phyloP scores from a whole-genome alignment of 2,329 filamentous ascomycete species.

The Cladosporium sp. region DNA sequence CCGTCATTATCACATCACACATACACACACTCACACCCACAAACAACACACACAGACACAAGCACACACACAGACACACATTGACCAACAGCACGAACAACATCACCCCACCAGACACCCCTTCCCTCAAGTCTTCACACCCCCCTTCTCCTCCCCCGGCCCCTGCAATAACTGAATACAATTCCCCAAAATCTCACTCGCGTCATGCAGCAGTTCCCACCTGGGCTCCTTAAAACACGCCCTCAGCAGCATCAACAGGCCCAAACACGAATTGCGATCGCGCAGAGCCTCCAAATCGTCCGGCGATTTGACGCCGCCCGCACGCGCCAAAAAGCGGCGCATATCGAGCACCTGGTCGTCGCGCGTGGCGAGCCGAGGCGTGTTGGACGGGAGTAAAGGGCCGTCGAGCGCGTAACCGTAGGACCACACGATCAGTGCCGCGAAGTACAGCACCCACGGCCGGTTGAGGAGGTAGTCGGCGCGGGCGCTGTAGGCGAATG shows the following conservation, averaged over 20 bases:
- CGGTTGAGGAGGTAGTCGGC: constrained; percentile 88
- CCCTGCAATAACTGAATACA: constrained; percentile 63
- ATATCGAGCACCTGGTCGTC: constrained; percentile 72
- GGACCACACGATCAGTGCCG: constrained; percentile 87
- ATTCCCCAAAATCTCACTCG: constrained; percentile 71
- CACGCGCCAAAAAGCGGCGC: constrained; percentile 69
- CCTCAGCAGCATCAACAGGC: constrained; percentile 74
- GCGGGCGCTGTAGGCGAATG: constrained; percentile 66
- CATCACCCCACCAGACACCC: too few relatives aligned
- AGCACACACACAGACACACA: too few relatives aligned
- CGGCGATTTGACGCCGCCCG: constrained; percentile 68
- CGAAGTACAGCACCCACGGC: constrained; percentile 94
- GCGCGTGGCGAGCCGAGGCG: constrained; percentile 53
- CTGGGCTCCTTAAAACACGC: constrained; percentile 77
- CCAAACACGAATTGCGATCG: constrained; percentile 78
- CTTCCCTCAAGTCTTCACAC: background rate
- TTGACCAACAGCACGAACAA: too few relatives aligned
- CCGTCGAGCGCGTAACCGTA: constrained; percentile 92
- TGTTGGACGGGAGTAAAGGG: constrained; percentile 41
- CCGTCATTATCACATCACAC: background rate
- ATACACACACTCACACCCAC: too few relatives aligned
- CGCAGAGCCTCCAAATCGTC: constrained; percentile 70
- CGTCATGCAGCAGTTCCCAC: constrained; percentile 91
- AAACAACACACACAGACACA: too few relatives aligned
- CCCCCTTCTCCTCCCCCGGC: constrained; percentile 16